phyloP scores from a whole-genome alignment of 441 rosid species.

The Theobroma grandiflorum region DNA sequence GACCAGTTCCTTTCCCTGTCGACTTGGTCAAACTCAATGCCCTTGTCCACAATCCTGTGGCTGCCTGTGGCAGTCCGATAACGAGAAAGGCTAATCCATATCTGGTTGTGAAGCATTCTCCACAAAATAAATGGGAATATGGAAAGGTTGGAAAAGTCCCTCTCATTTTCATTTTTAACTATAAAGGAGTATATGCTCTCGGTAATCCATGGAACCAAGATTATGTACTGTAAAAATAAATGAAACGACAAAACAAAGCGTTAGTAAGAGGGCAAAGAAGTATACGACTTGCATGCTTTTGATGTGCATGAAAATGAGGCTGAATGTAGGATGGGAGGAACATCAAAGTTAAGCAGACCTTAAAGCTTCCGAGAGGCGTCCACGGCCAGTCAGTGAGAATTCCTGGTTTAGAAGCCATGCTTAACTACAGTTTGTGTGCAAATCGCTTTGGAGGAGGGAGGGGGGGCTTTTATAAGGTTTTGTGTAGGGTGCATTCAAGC shows the following conservation, averaged over 20 bases:
- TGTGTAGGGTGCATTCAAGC: not conserved
- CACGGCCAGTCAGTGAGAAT: constrained; percentile 66
- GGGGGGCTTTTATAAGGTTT: not conserved
- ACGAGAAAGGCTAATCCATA: constrained; percentile 82
- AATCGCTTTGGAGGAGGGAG: not conserved
- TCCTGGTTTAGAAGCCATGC: constrained; percentile 56
- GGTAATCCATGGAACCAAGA: constrained; percentile 49
- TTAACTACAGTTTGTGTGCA: not conserved
- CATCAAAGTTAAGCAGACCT: constrained; percentile 29
- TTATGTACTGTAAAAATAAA: constrained; percentile 40
- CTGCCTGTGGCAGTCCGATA: constrained; percentile 74
- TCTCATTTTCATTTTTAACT: constrained; percentile 21
- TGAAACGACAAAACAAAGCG: not conserved
- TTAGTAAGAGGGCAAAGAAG: not conserved
- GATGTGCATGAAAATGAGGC: not conserved
- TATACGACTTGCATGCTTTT: not conserved
- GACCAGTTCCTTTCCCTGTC: constrained; percentile 84
- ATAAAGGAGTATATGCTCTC: constrained; percentile 44
- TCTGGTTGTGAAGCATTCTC: constrained; percentile 75
- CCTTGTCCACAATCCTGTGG: constrained; percentile 70
- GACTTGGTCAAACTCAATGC: constrained; percentile 83
- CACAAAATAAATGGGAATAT: constrained; percentile 49
- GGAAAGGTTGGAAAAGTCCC: constrained; percentile 44
- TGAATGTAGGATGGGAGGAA: not conserved
- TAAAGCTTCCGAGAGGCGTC: constrained; percentile 57